Evolutionary conservation across 2,329 filamentous ascomycete genomes (phyloP).

Genomic region (Tympanopsis confertula): DNA sequence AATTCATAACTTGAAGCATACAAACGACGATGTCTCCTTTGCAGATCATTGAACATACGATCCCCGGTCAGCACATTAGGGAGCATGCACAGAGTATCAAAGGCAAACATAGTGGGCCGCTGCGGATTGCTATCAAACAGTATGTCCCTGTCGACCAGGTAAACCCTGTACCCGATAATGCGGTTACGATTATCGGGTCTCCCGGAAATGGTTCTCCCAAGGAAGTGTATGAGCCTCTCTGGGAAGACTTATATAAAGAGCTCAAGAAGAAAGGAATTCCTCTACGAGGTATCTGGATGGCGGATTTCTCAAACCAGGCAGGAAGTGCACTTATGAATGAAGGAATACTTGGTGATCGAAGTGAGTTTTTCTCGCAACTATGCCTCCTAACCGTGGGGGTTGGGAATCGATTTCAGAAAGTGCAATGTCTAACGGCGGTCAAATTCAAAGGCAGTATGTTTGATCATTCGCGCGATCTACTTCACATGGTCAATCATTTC

Average conservation of each 20-base stretch:
- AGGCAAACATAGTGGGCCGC: not conserved
- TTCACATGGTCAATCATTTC: not conserved
- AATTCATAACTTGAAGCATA: not conserved
- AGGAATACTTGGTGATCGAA: not conserved
- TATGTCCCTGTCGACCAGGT: not conserved
- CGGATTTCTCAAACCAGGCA: not conserved
- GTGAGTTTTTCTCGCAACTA: not conserved
- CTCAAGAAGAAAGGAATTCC: not conserved
- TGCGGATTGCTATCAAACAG: not conserved
- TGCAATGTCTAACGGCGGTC: not conserved
- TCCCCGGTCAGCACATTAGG: not conserved
- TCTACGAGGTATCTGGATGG: not conserved
- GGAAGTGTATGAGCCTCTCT: not conserved
- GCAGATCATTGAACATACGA: constrained; percentile 1
- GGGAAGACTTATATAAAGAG: not conserved
- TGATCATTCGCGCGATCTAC: not conserved
- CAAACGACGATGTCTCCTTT: constrained; percentile 5
- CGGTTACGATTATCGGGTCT: not conserved
- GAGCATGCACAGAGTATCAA: not conserved
- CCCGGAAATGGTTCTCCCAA: not conserved
- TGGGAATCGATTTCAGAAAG: not conserved
- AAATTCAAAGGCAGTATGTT: too few species aligned
- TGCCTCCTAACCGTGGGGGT: too few species aligned
- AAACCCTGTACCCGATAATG: not conserved
- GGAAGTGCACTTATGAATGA: not conserved